These are phyloP conservation scores for Cynara cardunculus DNA, from an alignment of 129 eudicot genomes.

Conservation along the genomic window DNA sequence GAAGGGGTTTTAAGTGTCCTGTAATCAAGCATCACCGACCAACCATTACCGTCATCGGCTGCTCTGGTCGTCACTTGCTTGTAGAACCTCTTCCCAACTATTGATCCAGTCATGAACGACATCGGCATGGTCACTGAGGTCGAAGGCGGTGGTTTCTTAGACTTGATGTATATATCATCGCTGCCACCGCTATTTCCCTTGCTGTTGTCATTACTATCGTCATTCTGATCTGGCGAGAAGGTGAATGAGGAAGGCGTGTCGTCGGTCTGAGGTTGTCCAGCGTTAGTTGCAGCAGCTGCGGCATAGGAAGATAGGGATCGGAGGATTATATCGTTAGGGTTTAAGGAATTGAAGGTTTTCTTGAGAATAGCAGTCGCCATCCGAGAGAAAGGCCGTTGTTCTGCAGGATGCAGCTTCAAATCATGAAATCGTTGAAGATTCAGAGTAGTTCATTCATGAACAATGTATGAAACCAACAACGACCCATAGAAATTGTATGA, in stretches of 20 bases:
- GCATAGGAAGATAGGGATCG: conserved; percentile 34
- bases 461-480: too few relatives aligned
- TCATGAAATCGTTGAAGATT: neutral
- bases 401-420: conserved; percentile 2
- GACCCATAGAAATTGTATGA: neutral
- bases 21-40: conserved; percentile 94
- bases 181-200: neutral
- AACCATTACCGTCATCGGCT: conserved; percentile 77
- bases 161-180: conserved; percentile 46
- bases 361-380: conserved; percentile 41
- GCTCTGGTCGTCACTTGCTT: conserved; percentile 74
- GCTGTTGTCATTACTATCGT: neutral
- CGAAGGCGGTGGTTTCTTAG: conserved; percentile 34
- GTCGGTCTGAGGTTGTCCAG: conserved; percentile 32
- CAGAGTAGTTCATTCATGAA: neutral
- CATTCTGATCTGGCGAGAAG: conserved; percentile 44
- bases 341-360: conserved; percentile 45
- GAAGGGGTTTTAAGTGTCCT: conserved; percentile 89
- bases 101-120: conserved; percentile 98
- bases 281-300: conserved; percentile 39
- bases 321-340: conserved; percentile 25
- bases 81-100: conserved; percentile 87
- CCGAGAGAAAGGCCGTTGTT: neutral
- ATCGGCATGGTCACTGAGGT: conserved; percentile 87
- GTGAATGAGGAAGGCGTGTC: conserved; percentile 45